Evolutionary conservation across 169 alveolate genomes (phyloP), one percentile per base, ranked within the genome.

Genomic region (Eimeria maxima): DNA sequence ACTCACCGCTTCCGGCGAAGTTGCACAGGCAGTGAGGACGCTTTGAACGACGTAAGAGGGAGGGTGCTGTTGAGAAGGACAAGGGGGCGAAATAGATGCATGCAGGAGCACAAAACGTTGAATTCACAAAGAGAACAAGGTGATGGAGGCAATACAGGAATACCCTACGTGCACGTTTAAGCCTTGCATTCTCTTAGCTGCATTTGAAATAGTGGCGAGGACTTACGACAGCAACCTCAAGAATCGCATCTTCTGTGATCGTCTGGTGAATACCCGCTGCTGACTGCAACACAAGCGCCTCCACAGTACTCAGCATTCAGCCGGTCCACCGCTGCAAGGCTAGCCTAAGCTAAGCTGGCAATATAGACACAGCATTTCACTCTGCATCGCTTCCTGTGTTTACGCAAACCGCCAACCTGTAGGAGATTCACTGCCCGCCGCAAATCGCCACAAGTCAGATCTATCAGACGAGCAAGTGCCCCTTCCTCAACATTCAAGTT

Each of bases 361-460:
- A 6, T 60, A 60, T 18, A 60, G 69, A 16, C 38, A 60, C 69
- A 60, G n/a, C 69, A 5, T 24, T 60, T 60, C 69, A 60, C 2
- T 18, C 69, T 4, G 69, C 69, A 16, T 8, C 0, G 8, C 69
- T 24, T 20, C 69, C n/a, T 44, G 47, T 50, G 84, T 73, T 13
- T 78, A 38, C 45, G 65, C 63, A 45, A 42, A 44, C 8, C 24
- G 20, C 50, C 29, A 73, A 95, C 97, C 96, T 96, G 97, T 18
- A 96, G 74, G 24, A 96, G 87, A 20, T 96, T 96, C 45, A 94
- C 93, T 10, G 95, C 86, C 45, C 96, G 88, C 11, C 97, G 94
- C 78, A 96, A 45, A 60, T 96, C 97, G 33, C 97, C 97, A 29
- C 71, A 42, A 11, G 97, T 55, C 5, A 96, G 80, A 63, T 27